Percentiles rank a stretch among this genome's conserved stretches.
Evolutionary conservation across 2,329 filamentous ascomycete species (phyloP).

Genomic region (Pseudophaeomoniella oleicola): DNA sequence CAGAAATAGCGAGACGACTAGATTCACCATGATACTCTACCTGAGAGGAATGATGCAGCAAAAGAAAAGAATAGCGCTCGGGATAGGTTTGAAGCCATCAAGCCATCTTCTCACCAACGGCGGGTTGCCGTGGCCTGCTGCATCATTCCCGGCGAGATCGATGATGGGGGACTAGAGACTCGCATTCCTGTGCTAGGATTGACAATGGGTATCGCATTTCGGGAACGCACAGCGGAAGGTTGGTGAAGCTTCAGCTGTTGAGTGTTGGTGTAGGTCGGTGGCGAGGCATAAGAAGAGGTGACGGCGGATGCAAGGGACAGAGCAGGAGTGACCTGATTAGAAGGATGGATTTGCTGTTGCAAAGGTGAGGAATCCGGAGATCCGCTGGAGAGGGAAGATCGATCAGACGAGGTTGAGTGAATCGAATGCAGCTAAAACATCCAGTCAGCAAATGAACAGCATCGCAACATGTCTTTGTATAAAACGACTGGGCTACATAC

Average conservation of each 20-base stretch:
- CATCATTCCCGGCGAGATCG: conserved; percentile 50
- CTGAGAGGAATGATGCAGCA: not conserved
- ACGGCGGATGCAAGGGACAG: conserved; percentile 54
- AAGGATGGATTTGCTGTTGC: conserved; percentile 61
- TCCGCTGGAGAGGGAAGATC: conserved; percentile 85
- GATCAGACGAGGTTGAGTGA: conserved; percentile 76
- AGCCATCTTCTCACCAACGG: conserved; percentile 15
- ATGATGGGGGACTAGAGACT: conserved; percentile 75
- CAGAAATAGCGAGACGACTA: not conserved
- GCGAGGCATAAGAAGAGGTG: conserved; percentile 37
- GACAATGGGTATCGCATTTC: conserved; percentile 95
- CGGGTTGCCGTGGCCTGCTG: conserved; percentile 32
- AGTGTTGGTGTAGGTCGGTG: conserved; percentile 51
- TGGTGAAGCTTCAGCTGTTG: conserved; percentile 77
- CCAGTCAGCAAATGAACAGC: conserved; percentile 14
- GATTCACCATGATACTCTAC: not conserved
- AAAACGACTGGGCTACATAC: conserved; percentile 35
- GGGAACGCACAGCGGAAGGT: conserved; percentile 72
- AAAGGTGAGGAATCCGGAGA: conserved; percentile 85
- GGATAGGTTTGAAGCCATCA: not conserved
- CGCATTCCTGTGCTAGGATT: conserved; percentile 83
- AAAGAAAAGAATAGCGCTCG: not conserved
- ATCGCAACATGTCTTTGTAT: conserved; percentile 7
- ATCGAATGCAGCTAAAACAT: conserved; percentile 69
- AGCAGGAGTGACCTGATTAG: conserved; percentile 59